Base-by-base conservation (phyloP, 306 rosid species). In the Medicago lupulina region DNA sequence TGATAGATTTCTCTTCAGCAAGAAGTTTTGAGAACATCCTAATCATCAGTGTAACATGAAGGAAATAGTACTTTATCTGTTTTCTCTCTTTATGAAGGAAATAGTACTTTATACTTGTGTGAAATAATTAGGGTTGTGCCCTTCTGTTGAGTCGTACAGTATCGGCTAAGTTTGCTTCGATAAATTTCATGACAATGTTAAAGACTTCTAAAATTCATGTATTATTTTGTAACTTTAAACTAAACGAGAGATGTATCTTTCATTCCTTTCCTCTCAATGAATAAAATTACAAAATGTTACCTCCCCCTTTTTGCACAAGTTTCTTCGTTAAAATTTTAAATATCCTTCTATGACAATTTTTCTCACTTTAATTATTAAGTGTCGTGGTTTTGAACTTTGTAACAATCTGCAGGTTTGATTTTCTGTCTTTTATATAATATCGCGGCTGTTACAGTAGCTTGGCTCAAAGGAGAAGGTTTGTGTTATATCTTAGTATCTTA, bases 391-490 rank as follows among this genome's bases (percentile, higher is more conserved):
- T 76, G 47, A 75, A 46, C 80, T 73, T 76, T 36, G 60, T 50
- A 63, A 58, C 18, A 8, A 85, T 75, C 15, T 80, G 71, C 96
- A 92, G 99, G 98, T 82, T 82, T 96, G 83, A 13, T 81, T 61
- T 18, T 64, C 61, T 90, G 92, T 61, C 92, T 96, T 78, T 9
- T 71, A 16, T 96, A 89, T 91, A 96, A 92, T 84, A 46, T 90
- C 62, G 67, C 85, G 28, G 97, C 98, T 18, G 88, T 87, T 80
- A 70, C 90, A 23, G 74, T 75, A 21, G 97, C 89, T 73, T 92
- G 97, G 91, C 31, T 89, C 72, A 71, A 79, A 46, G 97, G 97
- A 53, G 96, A 86, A 90, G 91, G 99, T 96, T 53, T 65, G 76
- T 23, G 77, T 78, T 67, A 54, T 44, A 69, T 57, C 74, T 62